phyloP scores from a whole-genome alignment of 2,329 filamentous ascomycete genomes.

The Cladosporium oxysporum region DNA sequence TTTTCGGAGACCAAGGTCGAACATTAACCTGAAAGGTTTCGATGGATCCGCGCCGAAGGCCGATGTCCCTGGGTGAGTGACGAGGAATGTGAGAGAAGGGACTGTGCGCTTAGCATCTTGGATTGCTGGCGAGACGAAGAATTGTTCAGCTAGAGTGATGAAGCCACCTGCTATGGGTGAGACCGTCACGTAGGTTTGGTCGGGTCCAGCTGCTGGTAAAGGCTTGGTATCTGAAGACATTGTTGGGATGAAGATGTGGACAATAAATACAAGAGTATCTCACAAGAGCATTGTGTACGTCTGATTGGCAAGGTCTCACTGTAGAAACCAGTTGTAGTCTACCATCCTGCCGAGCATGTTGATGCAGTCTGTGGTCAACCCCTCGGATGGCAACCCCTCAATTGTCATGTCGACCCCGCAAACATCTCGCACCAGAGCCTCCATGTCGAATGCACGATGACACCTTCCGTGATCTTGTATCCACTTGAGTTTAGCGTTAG shows the following conservation, averaged over 20 bases:
- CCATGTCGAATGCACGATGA: neutral
- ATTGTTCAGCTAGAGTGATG: slow-evolving; percentile 34
- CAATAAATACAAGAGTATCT: neutral
- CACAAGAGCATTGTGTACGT: neutral
- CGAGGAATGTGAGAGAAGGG: slow-evolving; percentile 56
- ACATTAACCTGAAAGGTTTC: slow-evolving; percentile 46
- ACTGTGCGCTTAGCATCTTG: slow-evolving; percentile 50
- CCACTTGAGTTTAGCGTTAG: neutral
- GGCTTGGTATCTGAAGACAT: neutral
- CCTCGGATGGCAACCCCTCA: slow-evolving; percentile 18
- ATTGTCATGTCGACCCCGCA: slow-evolving; percentile 8
- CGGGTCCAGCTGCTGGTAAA: slow-evolving; percentile 26
- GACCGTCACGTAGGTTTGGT: slow-evolving; percentile 35
- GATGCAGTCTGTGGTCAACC: neutral
- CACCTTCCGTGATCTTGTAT: neutral
- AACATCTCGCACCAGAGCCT: neutral
- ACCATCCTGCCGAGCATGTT: neutral
- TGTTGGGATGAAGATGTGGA: neutral
- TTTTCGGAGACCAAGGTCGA: slow-evolving; percentile 56
- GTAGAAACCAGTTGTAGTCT: neutral
- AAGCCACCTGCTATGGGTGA: slow-evolving; percentile 36
- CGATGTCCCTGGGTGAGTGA: slow-evolving; percentile 46
- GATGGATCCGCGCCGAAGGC: slow-evolving; percentile 20
- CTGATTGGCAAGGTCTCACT: neutral
- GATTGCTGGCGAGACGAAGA: slow-evolving; percentile 40